Evolutionary conservation across 305 asterid species (phyloP).

Genomic region (Solanum aculeatissimum): DNA sequence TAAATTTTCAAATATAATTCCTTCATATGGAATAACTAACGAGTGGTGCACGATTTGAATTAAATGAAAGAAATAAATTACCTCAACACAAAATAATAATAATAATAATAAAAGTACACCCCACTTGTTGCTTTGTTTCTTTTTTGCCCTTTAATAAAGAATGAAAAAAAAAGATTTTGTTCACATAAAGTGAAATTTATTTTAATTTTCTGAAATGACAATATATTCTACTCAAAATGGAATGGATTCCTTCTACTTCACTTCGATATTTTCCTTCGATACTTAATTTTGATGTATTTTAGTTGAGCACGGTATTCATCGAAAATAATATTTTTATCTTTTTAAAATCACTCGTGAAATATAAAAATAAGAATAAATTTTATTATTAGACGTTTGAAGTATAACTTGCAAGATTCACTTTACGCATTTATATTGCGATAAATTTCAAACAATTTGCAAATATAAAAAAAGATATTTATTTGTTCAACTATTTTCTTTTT

Average conservation of each 20-base stretch:
- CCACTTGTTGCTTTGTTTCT: too few relatives aligned
- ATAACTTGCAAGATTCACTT: neutral
- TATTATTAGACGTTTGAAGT: too few relatives aligned
- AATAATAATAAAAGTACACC: too few relatives aligned
- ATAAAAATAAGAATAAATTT: neutral
- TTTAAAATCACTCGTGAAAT: too few relatives aligned
- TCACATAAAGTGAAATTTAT: neutral
- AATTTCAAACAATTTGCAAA: neutral
- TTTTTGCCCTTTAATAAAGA: too few relatives aligned
- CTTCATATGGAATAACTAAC: too few relatives aligned
- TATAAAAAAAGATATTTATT: neutral
- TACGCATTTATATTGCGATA: neutral
- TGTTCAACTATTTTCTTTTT: neutral
- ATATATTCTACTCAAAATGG: neutral
- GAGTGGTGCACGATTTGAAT: too few relatives aligned
- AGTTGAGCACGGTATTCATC: too few relatives aligned
- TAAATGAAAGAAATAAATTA: too few relatives aligned
- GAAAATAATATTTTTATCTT: too few relatives aligned
- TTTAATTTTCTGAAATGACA: neutral
- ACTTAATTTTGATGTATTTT: neutral
- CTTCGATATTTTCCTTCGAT: neutral
- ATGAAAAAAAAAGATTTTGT: neutral
- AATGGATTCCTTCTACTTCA: neutral
- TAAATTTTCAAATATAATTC: too few relatives aligned
- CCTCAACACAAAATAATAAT: too few relatives aligned